phyloP scores from a whole-genome alignment of 164 flowering plant genomes.

The Chimonanthus salicifolius region DNA sequence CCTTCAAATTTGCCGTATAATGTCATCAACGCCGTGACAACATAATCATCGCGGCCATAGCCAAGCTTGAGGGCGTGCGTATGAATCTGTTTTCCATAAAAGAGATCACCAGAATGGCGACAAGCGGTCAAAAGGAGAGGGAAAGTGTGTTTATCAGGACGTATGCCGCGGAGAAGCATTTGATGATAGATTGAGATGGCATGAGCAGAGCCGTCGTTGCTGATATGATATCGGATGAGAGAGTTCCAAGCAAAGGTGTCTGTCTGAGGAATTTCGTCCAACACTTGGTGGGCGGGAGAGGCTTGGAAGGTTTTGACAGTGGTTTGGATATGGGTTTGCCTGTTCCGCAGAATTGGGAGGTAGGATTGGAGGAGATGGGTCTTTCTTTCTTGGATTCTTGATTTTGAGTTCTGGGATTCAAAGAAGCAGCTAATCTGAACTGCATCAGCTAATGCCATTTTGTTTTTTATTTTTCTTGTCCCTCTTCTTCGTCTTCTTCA shows the following conservation, averaged over 20 bases:
- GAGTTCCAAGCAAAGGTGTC: conserved; percentile 56
- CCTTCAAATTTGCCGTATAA: conserved; percentile 49
- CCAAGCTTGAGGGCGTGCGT: conserved; percentile 52
- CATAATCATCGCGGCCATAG: conserved; percentile 33
- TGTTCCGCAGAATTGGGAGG: background rate
- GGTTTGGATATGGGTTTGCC: background rate
- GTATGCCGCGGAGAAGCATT: conserved; percentile 49
- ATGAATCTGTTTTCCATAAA: conserved; percentile 53
- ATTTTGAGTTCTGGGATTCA: conserved; percentile 4
- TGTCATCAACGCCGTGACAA: conserved; percentile 40
- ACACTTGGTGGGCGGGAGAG: conserved; percentile 20
- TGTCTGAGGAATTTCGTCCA: conserved; percentile 42
- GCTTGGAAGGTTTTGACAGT: background rate
- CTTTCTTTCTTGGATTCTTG: background rate
- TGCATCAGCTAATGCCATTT: conserved; percentile 9
- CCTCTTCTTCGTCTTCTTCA: background rate
- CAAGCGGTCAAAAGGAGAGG: conserved; percentile 58
- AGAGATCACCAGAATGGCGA: conserved; percentile 22
- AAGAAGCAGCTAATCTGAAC: conserved; percentile 2
- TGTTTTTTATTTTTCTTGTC: no score
- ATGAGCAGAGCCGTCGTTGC: conserved; percentile 16
- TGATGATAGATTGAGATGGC: conserved; percentile 33
- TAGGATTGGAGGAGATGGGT: background rate
- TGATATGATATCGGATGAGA: conserved; percentile 42
- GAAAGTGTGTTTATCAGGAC: conserved; percentile 52